phyloP scores from a whole-genome alignment of 192 early-diverging fungal genomes.

The Backusella liffmaniae region DNA sequence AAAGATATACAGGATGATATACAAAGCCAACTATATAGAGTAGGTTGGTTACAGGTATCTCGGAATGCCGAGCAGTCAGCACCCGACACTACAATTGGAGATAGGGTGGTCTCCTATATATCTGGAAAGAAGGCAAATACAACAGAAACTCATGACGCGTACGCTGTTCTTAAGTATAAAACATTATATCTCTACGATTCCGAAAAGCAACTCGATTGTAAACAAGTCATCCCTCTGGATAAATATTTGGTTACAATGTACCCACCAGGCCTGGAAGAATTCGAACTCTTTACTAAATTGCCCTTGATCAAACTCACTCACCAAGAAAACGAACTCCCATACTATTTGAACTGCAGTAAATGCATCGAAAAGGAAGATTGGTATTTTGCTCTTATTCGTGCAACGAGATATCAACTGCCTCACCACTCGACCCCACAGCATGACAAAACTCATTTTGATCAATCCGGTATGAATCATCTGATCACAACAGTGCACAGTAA shows the following conservation, averaged over 20 bases:
- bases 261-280: slow-evolving; percentile 53
- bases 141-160: slow-evolving; percentile 54
- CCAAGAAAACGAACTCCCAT: slow-evolving; percentile 39
- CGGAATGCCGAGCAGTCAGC: slow-evolving; percentile 21
- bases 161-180: slow-evolving; percentile 73
- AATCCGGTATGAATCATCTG: slow-evolving; percentile 43
- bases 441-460: slow-evolving; percentile 49
- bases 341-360: slow-evolving; percentile 54
- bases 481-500: slow-evolving; percentile 54
- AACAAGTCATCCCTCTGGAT: slow-evolving; percentile 71
- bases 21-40: slow-evolving; percentile 32
- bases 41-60: slow-evolving; percentile 43
- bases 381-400: slow-evolving; percentile 80
- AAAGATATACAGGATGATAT: slow-evolving; percentile 3
- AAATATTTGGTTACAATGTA: slow-evolving; percentile 62
- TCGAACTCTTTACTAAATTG: slow-evolving; percentile 62
- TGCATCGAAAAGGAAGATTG: slow-evolving; percentile 86
- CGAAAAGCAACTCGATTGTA: slow-evolving; percentile 73
- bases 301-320: slow-evolving; percentile 51
- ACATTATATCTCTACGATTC: slow-evolving; percentile 84
- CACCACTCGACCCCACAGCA: background rate
- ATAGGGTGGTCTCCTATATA: slow-evolving; percentile 39
- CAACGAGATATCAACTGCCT: slow-evolving; percentile 46
- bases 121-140: slow-evolving; percentile 35
- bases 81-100: slow-evolving; percentile 31